Percentiles rank a stretch among this genome's conserved stretches.
Evolutionary conservation across 2,329 filamentous ascomycete species (phyloP).

Genomic region (Aspergillus proliferans): DNA sequence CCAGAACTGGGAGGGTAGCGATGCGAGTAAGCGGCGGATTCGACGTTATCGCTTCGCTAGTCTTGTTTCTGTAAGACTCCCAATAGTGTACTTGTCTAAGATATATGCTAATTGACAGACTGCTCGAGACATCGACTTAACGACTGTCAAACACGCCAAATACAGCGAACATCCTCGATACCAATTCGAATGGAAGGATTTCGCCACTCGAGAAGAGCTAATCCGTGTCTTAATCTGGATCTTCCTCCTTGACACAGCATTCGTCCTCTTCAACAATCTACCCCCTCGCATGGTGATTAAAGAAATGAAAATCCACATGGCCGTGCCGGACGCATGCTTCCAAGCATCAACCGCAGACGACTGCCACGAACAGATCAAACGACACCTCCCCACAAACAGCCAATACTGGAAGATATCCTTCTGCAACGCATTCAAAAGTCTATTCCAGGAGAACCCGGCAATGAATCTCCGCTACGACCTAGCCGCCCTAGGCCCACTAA

Average conservation of each 20-base stretch:
- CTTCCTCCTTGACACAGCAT: conserved; percentile 35
- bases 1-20: conserved; percentile 36
- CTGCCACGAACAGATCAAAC: conserved; percentile 9
- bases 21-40: conserved; percentile 29
- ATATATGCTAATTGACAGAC: conserved; percentile 9
- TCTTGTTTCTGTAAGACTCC: conserved; percentile 28
- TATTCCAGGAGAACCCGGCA: conserved; percentile 12
- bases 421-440: conserved; percentile 12
- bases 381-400: conserved; percentile 9
- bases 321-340: conserved; percentile 32
- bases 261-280: conserved; percentile 38
- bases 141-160: conserved; percentile 21
- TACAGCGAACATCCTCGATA: conserved; percentile 16
- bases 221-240: conserved; percentile 31
- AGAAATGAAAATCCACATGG: conserved; percentile 35
- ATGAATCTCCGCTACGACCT: conserved; percentile 7
- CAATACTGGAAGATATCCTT: conserved; percentile 16
- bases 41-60: conserved; percentile 31
- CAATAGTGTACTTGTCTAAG: not conserved
- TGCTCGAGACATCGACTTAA: conserved; percentile 27
- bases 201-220: conserved; percentile 28
- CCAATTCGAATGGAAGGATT: conserved; percentile 30
- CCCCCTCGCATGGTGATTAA: conserved; percentile 37
- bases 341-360: conserved; percentile 26
- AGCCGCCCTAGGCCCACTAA: conserved; percentile 16